Evolutionary conservation across 768 basidiomycete genomes (phyloP), one percentile per base, ranked within the genome.

Genomic region (Russula olivacea): DNA sequence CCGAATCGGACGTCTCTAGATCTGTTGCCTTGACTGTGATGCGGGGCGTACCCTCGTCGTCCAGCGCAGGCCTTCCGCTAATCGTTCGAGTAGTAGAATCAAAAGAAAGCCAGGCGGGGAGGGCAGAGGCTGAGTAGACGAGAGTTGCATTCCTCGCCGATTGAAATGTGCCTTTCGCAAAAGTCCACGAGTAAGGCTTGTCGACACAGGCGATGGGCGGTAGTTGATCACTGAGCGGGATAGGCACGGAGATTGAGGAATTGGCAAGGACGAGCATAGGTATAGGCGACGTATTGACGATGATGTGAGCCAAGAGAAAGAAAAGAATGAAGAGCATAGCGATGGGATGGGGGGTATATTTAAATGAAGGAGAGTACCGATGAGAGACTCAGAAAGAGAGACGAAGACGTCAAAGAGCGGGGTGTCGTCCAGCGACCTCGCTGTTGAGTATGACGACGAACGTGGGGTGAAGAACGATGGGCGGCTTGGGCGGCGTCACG

Each of bases 31-130:
- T 82, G 19, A 97, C 74, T 8, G 79, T 83, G 54, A 97, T 78
- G 50, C 74, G 73, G 2, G 79, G 78, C 61, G 80, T 77, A 34
- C 89, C 91, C 68, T 85, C 80, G 71, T 94, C 90, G 19, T 73
- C 64, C 9, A 76, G 60, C 3, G 79, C 68, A 14, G 95, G 93
- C 0, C 79, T 85, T 8, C 95, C 95, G 57, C 74, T 71, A 63
- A 98, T 86, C 0, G 84, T 85, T 40, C 75, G 74, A 0, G 82
- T 79, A 7, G 68, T 61, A 23, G 82, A 72, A 72, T 94, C 82
- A 71, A 95, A 96, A 4, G 76, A 72, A 55, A 93, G 80, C 95
- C 95, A 98, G 3, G 70, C 56, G 4, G 93, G 93, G 19, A 94
- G 76, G 28, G 74, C 65, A 5, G 80, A 79, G 0, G 81, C 80